Percentiles rank a stretch among this genome's conserved stretches.
phyloP scores from a whole-genome alignment of 441 rosid species.

The Pelargonium australe region DNA sequence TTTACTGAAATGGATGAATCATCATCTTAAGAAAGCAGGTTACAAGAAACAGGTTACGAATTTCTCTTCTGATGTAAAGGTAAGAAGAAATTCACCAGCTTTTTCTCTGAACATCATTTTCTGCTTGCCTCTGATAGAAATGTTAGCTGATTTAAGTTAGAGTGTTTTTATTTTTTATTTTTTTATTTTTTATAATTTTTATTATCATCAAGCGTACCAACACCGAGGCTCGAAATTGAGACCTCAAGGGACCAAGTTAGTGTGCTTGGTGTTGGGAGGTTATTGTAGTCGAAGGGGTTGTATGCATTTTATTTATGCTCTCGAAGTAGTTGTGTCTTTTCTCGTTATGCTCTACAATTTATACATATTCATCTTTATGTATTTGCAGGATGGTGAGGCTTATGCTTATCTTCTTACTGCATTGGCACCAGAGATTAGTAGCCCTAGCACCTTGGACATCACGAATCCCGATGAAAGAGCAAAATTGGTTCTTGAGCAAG shows the following conservation, averaged over 20 bases:
- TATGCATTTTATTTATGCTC: neutral
- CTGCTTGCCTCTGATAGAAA: neutral
- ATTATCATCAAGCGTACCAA: too few species aligned
- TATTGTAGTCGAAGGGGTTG: neutral
- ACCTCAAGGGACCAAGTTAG: neutral
- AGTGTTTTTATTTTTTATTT: too few species aligned
- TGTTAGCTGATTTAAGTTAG: neutral
- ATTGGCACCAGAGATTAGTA: slow-evolving; percentile 89
- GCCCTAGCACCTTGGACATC: slow-evolving; percentile 40
- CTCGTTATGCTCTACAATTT: neutral
- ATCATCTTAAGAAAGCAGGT: slow-evolving; percentile 92
- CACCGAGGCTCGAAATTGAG: too few species aligned
- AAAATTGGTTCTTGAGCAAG: slow-evolving; percentile 73
- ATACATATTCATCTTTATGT: slow-evolving; percentile 3
- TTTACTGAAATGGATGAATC: slow-evolving; percentile 95
- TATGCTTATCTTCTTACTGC: slow-evolving; percentile 87
- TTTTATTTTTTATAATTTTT: too few species aligned
- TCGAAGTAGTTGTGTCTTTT: slow-evolving; percentile 1
- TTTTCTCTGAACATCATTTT: slow-evolving; percentile 14
- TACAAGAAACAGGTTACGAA: slow-evolving; percentile 80
- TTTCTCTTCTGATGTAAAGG: slow-evolving; percentile 96
- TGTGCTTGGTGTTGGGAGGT: slow-evolving; percentile 1
- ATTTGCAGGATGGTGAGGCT: slow-evolving; percentile 92
- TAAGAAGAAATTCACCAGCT: slow-evolving; percentile 29
- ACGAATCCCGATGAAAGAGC: slow-evolving; percentile 76